A percentile compares a stretch with the other conserved stretches of the same genome.
Evolutionary conservation across 1,284 basidiomycete genomes (phyloP).

Genomic region (Heimioporus retisporus): DNA sequence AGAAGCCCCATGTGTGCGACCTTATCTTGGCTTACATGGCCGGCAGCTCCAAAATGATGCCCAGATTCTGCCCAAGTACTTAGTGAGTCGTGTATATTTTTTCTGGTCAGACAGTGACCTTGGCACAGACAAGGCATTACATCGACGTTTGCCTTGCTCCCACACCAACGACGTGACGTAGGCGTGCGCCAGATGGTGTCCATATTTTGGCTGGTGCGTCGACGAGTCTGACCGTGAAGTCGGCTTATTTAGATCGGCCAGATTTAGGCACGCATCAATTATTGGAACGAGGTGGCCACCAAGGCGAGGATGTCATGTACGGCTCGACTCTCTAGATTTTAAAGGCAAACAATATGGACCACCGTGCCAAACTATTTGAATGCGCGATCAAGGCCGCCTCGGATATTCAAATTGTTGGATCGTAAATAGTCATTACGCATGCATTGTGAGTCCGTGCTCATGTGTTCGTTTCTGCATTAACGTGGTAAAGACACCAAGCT

Average conservation of each 20-base stretch:
- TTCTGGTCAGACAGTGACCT: neutral
- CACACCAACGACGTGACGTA: conserved; percentile 72
- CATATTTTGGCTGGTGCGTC: conserved; percentile 85
- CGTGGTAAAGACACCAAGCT: conserved; percentile 69
- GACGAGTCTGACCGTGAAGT: too few species aligned
- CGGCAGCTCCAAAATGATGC: conserved; percentile 83
- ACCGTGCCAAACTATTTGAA: conserved; percentile 77
- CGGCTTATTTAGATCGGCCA: conserved; percentile 81
- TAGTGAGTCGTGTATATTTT: conserved; percentile 59
- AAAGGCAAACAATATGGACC: conserved; percentile 79
- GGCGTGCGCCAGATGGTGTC: conserved; percentile 77
- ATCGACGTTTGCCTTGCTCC: conserved; percentile 78
- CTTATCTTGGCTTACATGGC: conserved; percentile 85
- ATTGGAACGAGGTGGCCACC: conserved; percentile 73
- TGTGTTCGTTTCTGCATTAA: neutral
- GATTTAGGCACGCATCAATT: conserved; percentile 84
- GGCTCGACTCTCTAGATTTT: conserved; percentile 60
- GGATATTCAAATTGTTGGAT: conserved; percentile 77
- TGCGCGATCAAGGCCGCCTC: conserved; percentile 77
- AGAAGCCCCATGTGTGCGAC: conserved; percentile 87
- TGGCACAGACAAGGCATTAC: conserved; percentile 71
- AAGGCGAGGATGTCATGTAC: neutral
- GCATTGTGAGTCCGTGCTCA: conserved; percentile 62
- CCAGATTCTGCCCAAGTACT: conserved; percentile 75
- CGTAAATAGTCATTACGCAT: conserved; percentile 81